Evolutionary conservation across 345 rosid genomes (phyloP).

Genomic region (Eucalyptus marginata): DNA sequence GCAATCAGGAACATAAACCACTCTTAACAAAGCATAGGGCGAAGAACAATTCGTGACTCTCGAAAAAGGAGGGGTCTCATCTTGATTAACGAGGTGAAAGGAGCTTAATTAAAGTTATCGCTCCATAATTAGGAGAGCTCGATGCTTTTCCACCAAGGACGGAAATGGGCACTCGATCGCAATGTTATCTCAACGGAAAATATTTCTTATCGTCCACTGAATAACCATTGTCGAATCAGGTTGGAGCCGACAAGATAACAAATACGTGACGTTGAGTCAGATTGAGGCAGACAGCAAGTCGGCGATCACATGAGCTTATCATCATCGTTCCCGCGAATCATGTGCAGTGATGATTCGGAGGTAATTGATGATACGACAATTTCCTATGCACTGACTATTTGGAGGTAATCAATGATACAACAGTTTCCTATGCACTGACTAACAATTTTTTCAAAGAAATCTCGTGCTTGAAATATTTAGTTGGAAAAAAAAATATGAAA

Average conservation of each 20-base stretch:
- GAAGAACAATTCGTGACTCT: background rate
- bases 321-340: background rate
- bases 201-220: background rate
- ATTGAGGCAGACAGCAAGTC: background rate
- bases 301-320: background rate
- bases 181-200: background rate
- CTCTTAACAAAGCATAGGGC: background rate
- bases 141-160: background rate
- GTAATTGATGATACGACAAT: background rate
- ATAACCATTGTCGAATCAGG: background rate
- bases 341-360: background rate
- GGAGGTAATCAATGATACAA: background rate
- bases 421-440: background rate
- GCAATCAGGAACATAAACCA: background rate
- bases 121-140: background rate
- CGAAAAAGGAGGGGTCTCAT: background rate
- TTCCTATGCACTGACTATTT: background rate
- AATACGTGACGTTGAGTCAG: background rate
- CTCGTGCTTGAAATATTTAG: background rate
- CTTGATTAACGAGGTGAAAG: background rate
- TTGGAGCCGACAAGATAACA: background rate
- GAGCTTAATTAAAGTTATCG: background rate
- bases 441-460: background rate
- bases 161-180: background rate
- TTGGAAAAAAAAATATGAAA: background rate